Evolutionary conservation across 2,329 filamentous ascomycete genomes (phyloP).

Genomic region (Fusarium robinianum): DNA sequence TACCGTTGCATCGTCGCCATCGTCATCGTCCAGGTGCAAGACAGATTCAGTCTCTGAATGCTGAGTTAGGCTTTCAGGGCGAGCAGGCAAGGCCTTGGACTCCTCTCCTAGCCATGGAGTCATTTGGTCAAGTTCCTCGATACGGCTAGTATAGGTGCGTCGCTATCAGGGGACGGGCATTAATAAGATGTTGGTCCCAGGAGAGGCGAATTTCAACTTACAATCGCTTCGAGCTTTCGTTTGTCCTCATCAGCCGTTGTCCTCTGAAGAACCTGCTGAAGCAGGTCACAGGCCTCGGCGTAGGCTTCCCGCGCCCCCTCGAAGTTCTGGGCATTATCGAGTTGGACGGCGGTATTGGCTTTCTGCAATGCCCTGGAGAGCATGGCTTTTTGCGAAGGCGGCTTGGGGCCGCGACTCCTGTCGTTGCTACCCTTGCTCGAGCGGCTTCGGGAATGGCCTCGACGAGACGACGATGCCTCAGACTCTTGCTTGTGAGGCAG

Average conservation of each 20-base stretch:
- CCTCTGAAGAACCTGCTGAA: conserved; percentile 84
- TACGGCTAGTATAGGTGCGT: conserved; percentile 86
- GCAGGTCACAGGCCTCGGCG: conserved; percentile 82
- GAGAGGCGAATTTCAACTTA: no score
- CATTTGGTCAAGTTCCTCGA: conserved; percentile 81
- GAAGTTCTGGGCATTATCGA: conserved; percentile 96
- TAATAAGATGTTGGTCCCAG: conserved; percentile 7
- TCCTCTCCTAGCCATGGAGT: conserved; percentile 57
- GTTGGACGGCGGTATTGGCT: conserved; percentile 90
- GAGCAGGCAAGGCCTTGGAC: conserved; percentile 76
- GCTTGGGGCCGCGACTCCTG: conserved; percentile 43
- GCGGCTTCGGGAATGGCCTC: conserved; percentile 41
- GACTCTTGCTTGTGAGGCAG: conserved; percentile 42
- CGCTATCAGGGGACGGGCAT: conserved; percentile 57
- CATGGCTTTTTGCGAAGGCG: conserved; percentile 90
- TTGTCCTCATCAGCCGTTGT: conserved; percentile 86
- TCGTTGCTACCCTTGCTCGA: conserved; percentile 43
- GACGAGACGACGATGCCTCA: conserved; percentile 34
- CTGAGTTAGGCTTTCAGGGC: conserved; percentile 60
- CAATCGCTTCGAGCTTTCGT: conserved; percentile 90
- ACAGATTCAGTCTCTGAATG: conserved; percentile 30
- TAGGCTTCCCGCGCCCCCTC: conserved; percentile 91
- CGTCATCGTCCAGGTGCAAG: conserved; percentile 41
- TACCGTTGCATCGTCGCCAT: conserved; percentile 51
- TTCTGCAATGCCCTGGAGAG: conserved; percentile 93